These are phyloP conservation scores for Pseudoneurospora amorphoporcata DNA, from an alignment of 495 filamentous ascomycete species.

Conservation along the genomic window DNA sequence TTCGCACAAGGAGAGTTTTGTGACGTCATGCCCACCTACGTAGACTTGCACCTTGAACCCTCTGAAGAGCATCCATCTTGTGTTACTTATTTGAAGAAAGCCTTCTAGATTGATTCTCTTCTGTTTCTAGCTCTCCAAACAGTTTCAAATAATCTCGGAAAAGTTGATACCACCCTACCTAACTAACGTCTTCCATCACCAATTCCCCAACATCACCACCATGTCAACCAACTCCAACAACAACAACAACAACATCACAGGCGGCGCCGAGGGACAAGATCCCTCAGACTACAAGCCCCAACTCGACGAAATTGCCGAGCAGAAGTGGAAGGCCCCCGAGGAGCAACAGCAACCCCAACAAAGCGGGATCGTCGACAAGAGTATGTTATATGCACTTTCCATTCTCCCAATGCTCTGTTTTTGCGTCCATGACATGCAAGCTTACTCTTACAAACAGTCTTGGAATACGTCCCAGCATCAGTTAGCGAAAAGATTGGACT, in stretches of 20 bases:
- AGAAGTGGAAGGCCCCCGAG: neutral
- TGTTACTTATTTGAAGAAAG: neutral
- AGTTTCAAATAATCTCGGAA: neutral
- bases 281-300: conserved; percentile 14
- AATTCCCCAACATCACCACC: neutral
- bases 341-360: neutral
- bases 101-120: neutral
- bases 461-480: conserved; percentile 15
- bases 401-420: too few species aligned
- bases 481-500: conserved; percentile 15
- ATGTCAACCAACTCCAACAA: neutral
- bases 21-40: neutral
- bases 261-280: neutral
- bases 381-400: conserved; percentile 4
- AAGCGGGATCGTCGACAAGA: conserved; percentile 17
- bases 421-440: neutral
- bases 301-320: conserved; percentile 17
- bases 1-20: neutral
- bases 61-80: neutral
- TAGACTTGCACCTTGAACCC: neutral
- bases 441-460: conserved; percentile 7
- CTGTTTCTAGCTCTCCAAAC: neutral
- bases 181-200: neutral
- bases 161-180: neutral
- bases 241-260: neutral